A percentile compares a stretch with the other conserved stretches of the same genome.
Conservation (phyloP, 1,284 basidiomycete genomes). For the Xerocomus minutiporus region DNA sequence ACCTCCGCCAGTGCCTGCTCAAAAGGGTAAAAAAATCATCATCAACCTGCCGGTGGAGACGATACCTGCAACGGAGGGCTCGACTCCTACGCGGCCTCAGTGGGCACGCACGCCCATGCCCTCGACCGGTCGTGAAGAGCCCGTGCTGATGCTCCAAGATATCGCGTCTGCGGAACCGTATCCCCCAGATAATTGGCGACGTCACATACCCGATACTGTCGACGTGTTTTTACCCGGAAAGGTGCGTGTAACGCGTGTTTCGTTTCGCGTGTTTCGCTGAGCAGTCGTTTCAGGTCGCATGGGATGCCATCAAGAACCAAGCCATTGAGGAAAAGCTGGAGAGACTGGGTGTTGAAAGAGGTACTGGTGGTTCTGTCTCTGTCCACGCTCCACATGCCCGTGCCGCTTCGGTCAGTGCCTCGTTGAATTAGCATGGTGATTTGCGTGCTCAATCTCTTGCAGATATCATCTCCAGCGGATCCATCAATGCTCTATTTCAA, state of each 20-base stretch:
- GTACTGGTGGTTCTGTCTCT: conserved; percentile 51
- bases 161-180: conserved; percentile 49
- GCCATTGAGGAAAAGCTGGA: conserved; percentile 76
- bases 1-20: conserved; percentile 25
- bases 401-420: conserved; percentile 64
- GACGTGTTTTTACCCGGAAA: conserved; percentile 81
- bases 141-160: conserved; percentile 43
- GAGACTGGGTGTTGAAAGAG: conserved; percentile 69
- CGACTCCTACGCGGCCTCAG: conserved; percentile 41
- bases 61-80: conserved; percentile 39
- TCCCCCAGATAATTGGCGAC: conserved; percentile 58
- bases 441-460: conserved; percentile 8
- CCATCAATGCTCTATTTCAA: conserved; percentile 74
- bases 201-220: conserved; percentile 55
- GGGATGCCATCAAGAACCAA: conserved; percentile 65
- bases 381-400: conserved; percentile 70
- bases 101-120: conserved; percentile 65
- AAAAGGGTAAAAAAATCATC: conserved; percentile 60
- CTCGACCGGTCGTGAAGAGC: conserved; percentile 38
- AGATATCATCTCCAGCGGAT: conserved; percentile 84
- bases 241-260: conserved; percentile 37
- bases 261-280: conserved; percentile 1
- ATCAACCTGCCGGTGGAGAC: conserved; percentile 74
- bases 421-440: conserved; percentile 18
- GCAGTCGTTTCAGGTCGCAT: conserved; percentile 48